Percentiles rank a stretch among this genome's conserved stretches.
Evolutionary conservation across 1,284 basidiomycete genomes (phyloP).

Genomic region (Cryptococcus hybrid): DNA sequence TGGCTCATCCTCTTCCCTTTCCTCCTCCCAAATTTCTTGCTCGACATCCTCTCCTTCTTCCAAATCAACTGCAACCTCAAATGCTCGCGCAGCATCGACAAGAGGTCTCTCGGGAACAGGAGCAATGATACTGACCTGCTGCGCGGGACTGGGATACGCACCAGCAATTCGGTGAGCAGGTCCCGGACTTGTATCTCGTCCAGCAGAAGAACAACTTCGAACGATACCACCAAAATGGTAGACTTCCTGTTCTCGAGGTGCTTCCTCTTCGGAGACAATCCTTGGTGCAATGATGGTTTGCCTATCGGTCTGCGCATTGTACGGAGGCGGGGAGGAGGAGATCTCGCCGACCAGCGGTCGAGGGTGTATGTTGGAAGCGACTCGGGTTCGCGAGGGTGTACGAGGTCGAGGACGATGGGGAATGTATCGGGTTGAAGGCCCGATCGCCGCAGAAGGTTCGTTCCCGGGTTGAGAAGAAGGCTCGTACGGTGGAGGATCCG

Average conservation of each 20-base stretch:
- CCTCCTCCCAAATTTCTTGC: constrained; percentile 1
- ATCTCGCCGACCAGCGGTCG: constrained; percentile 14
- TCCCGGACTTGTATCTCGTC: background rate
- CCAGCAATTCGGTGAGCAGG: constrained; percentile 13
- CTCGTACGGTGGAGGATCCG: constrained; percentile 17
- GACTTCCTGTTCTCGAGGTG: background rate
- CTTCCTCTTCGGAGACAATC: constrained; percentile 13
- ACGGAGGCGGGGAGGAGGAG: constrained; percentile 42
- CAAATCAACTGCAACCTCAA: constrained; percentile 20
- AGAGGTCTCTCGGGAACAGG: constrained; percentile 1
- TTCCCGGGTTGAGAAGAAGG: background rate
- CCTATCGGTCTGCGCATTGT: constrained; percentile 35
- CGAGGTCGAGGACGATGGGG: constrained; percentile 1
- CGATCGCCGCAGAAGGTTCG: no score
- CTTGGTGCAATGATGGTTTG: constrained; percentile 24
- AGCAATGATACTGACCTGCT: background rate
- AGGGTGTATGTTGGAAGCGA: constrained; percentile 7
- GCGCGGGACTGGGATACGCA: constrained; percentile 10
- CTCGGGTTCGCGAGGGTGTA: background rate
- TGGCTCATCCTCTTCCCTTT: constrained; percentile 1
- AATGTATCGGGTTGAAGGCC: constrained; percentile 2
- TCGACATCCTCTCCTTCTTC: constrained; percentile 17
- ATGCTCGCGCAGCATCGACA: constrained; percentile 12
- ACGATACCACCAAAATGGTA: background rate
- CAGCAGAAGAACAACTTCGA: no score